Conservation (phyloP, 2,329 filamentous ascomycete species). For the Colletotrichum cordylinicola region DNA sequence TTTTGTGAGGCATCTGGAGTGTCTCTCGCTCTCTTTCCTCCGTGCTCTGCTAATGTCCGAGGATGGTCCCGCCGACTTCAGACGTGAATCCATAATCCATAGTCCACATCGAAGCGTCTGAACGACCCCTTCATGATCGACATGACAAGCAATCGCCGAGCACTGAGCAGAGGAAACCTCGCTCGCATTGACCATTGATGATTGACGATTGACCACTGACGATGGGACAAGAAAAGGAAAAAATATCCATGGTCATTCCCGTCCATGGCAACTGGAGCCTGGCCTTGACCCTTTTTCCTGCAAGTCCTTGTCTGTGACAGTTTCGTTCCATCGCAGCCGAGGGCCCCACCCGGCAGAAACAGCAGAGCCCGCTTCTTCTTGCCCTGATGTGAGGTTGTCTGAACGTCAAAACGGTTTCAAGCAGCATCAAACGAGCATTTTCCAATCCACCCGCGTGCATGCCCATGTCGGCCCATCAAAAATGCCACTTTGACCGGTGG, state of each 20-base stretch:
- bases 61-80: neutral
- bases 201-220: neutral
- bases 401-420: constrained; percentile 21
- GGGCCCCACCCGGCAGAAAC: constrained; percentile 11
- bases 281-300: neutral
- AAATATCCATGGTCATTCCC: neutral
- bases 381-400: constrained; percentile 9
- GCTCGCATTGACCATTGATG: neutral
- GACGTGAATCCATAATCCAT: neutral
- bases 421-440: neutral
- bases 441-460: neutral
- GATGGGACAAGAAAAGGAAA: neutral
- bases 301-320: neutral
- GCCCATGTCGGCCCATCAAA: neutral
- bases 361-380: constrained; percentile 9
- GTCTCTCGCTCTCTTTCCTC: neutral
- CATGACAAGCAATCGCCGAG: neutral
- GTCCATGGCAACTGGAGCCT: neutral
- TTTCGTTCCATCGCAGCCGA: constrained; percentile 11
- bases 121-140: neutral
- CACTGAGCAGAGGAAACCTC: neutral
- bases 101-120: neutral
- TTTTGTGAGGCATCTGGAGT: neutral
- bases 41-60: neutral
- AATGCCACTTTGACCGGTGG: neutral